Evolutionary conservation across 352 stramenopile genomes (phyloP).

Genomic region (Phytophthora sp.): DNA sequence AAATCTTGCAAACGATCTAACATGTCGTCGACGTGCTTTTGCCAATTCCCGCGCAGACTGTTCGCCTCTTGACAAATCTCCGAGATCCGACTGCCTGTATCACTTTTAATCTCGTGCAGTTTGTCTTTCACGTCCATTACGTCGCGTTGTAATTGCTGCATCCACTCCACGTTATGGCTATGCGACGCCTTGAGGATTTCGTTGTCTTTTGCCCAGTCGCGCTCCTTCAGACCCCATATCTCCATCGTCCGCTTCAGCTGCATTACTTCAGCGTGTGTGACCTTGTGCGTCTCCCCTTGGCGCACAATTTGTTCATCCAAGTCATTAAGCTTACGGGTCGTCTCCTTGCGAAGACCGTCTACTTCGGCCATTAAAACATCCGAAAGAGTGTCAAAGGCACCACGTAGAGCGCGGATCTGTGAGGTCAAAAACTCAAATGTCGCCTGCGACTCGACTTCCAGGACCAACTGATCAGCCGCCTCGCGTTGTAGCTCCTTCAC

Average conservation of each 20-base stretch:
- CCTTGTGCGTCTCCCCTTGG: conserved; percentile 67
- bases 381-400: conserved; percentile 80
- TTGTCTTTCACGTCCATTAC: conserved; percentile 83
- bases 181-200: conserved; percentile 87
- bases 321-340: conserved; percentile 58
- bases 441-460: conserved; percentile 83
- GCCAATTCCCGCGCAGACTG: conserved; percentile 69
- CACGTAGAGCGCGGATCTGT: conserved; percentile 74
- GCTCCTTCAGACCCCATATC: conserved; percentile 81
- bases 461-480: conserved; percentile 70
- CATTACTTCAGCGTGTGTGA: conserved; percentile 69
- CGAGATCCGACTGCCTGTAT: conserved; percentile 60
- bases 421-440: conserved; percentile 86
- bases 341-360: conserved; percentile 73
- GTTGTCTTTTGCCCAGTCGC: conserved; percentile 87
- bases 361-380: conserved; percentile 82
- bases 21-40: conserved; percentile 75
- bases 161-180: conserved; percentile 85
- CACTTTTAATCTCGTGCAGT: conserved; percentile 66
- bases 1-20: conserved; percentile 64
- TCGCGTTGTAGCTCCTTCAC: conserved; percentile 82
- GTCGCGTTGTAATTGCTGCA: conserved; percentile 85
- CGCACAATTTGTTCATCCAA: conserved; percentile 63
- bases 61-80: conserved; percentile 71
- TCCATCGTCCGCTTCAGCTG: conserved; percentile 81